Evolutionary conservation across 2,329 filamentous ascomycete species (phyloP), one percentile per base, ranked within the genome.

Genomic region (Fusarium subglutinans): DNA sequence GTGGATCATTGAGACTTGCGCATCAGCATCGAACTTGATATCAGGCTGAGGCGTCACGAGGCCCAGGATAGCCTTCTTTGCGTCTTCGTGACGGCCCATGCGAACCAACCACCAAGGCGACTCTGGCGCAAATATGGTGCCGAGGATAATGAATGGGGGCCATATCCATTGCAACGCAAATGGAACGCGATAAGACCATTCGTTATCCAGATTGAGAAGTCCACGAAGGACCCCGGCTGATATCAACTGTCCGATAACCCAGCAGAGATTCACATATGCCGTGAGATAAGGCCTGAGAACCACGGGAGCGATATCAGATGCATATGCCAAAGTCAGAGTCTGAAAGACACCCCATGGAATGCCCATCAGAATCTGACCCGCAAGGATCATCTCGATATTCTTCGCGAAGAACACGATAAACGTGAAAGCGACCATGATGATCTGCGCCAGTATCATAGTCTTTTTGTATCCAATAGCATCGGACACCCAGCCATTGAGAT

Each of bases 221-320:
- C 77, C 84, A n/a, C 83, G 81, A 4, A 86, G 76, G 6, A 87
- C 82, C 2, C 83, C 84, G 0, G 84, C 82, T 1, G 82, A 81
- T 33, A 86, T 80, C 40, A 88, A 71, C 67, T 87, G 85, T 6
- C 86, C 86, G 8, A 87, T 82, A 18, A 85, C 83, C 83, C 85
- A 87, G 76, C 86, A 87, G 50, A 88, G 79, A 64, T 87, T 87
- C 62, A 85, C 82, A 58, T 86, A 86, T 2, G 82, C 83, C 4
- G 84, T 87, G 15, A 88, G 80, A 66, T 87, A 87, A 8, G 83
- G 81, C n/a, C 87, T 82, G 4, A 88, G 66, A 7, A 78, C 68
- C 11, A 93, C 87, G 1, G 91, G 91, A 76, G 90, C 92, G 51
- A 93, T 90, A 78, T 93, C 91, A 45, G 89, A 88, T 13, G 90